Evolutionary conservation across 2,329 filamentous ascomycete genomes (phyloP), one percentile per base, ranked within the genome.

Genomic region (Cladosporium colombiae): DNA sequence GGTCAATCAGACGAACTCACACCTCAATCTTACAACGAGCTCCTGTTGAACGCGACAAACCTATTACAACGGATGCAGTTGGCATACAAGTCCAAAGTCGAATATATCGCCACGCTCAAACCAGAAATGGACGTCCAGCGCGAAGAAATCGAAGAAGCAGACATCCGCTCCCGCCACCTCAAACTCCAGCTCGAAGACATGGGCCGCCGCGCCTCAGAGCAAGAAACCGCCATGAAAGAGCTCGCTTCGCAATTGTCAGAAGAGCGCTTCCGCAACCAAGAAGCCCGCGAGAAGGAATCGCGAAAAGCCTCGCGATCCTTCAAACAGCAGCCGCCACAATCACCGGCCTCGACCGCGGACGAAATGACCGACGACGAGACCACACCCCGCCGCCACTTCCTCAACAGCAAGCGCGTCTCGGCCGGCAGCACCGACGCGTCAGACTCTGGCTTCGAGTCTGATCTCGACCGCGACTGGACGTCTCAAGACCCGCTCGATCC

Each of bases 101-200:
- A 81, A 62, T 79, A 80, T 33, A 76, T 88, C 52, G 80, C 82
- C 46, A 81, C 84, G 67, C 79, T 82, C 3, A 76, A 82, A 40
- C 83, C 82, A 4, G 85, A 87, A 70, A 83, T 86, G 66, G 83
- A 82, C 61, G 83, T 84, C 13, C 84, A 86, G 69, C 79, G 81
- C n/a, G 86, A 88, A 68, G 87, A 89, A 73, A 79, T 86, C 0
- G 85, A 87, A 67, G 86, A 88, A 70, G 82, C 85, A 16, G 81
- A 86, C 37, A 86, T 84, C 46, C 81, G 86, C 8, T 81, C 84
- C 16, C 79, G 81, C 44, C 83, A 87, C 70, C 76, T 88, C 62
- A 88, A 88, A 75, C 79, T 83, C 68, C 87, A 89, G 74, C 78
- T 89, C 23, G 84, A 88, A 72, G 84, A 84, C 44, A 85, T 88